Conservation (phyloP, 306 rosid genomes). For the Cicer bijugum region DNA sequence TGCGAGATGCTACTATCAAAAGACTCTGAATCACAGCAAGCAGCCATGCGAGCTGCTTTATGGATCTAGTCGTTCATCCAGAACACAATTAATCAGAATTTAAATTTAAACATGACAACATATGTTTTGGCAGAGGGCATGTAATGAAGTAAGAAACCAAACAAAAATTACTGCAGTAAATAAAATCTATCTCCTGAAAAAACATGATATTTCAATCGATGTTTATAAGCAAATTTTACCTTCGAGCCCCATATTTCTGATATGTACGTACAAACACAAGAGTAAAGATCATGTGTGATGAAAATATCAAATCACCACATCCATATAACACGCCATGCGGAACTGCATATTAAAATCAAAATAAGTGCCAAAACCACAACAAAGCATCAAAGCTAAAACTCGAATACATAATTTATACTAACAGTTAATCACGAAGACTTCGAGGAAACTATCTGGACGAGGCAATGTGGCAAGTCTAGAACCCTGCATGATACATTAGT, state of each 20-base stretch:
- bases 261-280: conserved; percentile 85
- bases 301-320: conserved; percentile 97
- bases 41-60: conserved; percentile 87
- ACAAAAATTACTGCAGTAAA: not conserved
- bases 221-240: conserved; percentile 51
- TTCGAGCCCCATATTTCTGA: conserved; percentile 82
- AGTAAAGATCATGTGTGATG: conserved; percentile 97
- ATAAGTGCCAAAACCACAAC: conserved; percentile 32
- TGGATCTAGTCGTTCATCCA: conserved; percentile 54
- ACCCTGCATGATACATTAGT: conserved; percentile 58
- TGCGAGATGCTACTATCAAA: conserved; percentile 94
- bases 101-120: conserved; percentile 5
- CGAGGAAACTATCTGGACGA: conserved; percentile 73
- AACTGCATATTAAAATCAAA: conserved; percentile 65
- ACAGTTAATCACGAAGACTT: conserved; percentile 84
- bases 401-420: conserved; percentile 38
- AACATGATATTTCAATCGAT: not conserved
- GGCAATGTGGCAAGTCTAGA: conserved; percentile 92
- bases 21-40: conserved; percentile 87
- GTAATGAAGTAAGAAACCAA: conserved; percentile 24
- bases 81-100: conserved; percentile 34
- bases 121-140: not conserved
- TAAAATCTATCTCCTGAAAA: not conserved
- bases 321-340: conserved; percentile 87
- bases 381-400: conserved; percentile 38